Conservation (phyloP, 2,329 filamentous ascomycete genomes). For the Trichoderma cornu-damae region DNA sequence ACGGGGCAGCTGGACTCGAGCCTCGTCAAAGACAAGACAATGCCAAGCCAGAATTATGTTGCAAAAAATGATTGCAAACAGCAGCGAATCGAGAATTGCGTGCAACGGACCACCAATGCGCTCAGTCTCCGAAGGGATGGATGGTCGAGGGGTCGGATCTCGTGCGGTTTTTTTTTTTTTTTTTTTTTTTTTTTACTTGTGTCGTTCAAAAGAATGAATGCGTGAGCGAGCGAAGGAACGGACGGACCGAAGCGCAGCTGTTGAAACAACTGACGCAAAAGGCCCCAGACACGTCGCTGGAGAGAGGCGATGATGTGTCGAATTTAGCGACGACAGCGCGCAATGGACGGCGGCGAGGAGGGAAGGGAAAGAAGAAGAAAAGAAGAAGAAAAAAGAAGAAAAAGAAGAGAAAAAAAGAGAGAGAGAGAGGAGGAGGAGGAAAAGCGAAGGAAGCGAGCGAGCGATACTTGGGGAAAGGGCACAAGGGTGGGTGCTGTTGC, state of each 20-base stretch:
- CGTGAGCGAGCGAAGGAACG: conserved; percentile 14
- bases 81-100: conserved; percentile 19
- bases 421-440: conserved; percentile 19
- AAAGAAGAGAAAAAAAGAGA: conserved; percentile 15
- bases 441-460: conserved; percentile 11
- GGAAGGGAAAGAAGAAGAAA: conserved; percentile 20
- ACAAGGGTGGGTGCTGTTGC: background rate
- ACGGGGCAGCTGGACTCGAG: conserved; percentile 27
- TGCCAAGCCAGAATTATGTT: background rate
- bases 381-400: conserved; percentile 17
- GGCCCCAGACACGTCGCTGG: conserved; percentile 9
- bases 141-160: background rate
- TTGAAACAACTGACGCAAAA: conserved; percentile 8
- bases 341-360: conserved; percentile 7
- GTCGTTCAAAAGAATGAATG: conserved; percentile 12
- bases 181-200: too few relatives aligned
- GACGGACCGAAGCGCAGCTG: conserved; percentile 17
- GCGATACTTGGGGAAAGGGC: background rate
- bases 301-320: conserved; percentile 14
- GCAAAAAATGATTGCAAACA: conserved; percentile 1
- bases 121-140: conserved; percentile 2
- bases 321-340: conserved; percentile 2
- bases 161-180: too few relatives aligned
- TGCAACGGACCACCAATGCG: conserved; percentile 2
- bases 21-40: conserved; percentile 20